These are phyloP conservation scores for Sclerotinia subarctica DNA, from an alignment of 2,329 filamentous ascomycete species.

Conservation along the genomic window DNA sequence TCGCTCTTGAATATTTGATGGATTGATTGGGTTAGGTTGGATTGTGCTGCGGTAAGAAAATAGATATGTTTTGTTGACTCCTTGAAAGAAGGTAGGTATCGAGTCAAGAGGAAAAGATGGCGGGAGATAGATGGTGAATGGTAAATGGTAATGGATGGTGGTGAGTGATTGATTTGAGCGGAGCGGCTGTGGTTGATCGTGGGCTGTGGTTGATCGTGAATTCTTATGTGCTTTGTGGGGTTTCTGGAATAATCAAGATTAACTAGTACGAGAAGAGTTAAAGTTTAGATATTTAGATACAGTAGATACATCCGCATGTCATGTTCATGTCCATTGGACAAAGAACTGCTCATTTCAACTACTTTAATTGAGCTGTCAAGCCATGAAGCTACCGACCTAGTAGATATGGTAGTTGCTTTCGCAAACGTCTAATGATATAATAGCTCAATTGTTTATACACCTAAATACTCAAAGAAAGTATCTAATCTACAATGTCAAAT, in stretches of 20 bases:
- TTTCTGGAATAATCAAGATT: not conserved
- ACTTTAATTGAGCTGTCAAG: not conserved
- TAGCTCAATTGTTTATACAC: no score
- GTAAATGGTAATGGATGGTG: not conserved
- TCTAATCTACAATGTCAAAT: no score
- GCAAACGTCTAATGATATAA: no score
- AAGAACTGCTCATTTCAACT: not conserved
- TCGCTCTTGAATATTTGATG: not conserved
- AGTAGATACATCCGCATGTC: no score
- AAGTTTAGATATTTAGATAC: not conserved
- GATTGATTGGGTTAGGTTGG: not conserved
- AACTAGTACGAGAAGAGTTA: not conserved
- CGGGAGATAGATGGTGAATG: not conserved
- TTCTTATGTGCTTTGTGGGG: conserved; percentile 3
- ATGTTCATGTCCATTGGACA: not conserved
- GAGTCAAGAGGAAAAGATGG: not conserved
- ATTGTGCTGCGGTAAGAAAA: not conserved
- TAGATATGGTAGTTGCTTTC: no score
- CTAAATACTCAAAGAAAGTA: no score
- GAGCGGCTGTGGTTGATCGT: not conserved
- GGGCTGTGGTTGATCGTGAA: not conserved
- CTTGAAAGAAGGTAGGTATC: not conserved
- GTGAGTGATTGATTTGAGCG: not conserved
- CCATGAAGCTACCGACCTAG: no score
- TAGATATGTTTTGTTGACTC: not conserved